Evolutionary conservation across 768 basidiomycete species (phyloP), one percentile per base, ranked within the genome.

Genomic region (Leccinum longicurvipes): DNA sequence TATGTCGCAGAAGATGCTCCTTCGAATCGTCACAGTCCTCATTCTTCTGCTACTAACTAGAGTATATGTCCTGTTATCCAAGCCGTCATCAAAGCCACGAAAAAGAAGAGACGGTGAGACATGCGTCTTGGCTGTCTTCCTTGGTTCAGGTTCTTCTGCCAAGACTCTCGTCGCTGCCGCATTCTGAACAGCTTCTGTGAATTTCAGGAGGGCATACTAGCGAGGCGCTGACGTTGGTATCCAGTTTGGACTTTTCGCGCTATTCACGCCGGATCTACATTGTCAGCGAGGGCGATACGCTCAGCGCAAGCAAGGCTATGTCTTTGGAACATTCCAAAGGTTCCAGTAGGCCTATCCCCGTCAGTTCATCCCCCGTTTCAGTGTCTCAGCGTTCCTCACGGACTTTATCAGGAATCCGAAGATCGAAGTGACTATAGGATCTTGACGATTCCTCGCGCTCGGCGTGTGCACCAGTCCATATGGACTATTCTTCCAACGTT

Each of bases 121-220:
- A 57, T 82, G 80, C 58, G 70, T 68, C 34, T 73, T 97, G 15
- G 93, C 90, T 4, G 83, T 97, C 50, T 97, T 98, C 65, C 82
- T 98, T 12, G 96, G 96, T 55, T 98, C 96, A 69, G 95, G 95
- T 90, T 65, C 66, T 78, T 72, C 51, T 28, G 48, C 50, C 19
- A 52, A 45, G 27, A 46, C 46, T 56, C 56, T 51, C 29, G 25
- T 24, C 47, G 11, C 32, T 21, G 24, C 25, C 54, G 39, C 15
- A 50, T 32, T 27, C 19, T 31, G n/a, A n/a, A 54, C 44, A 58
- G 41, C 54, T 60, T 51, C 60, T 56, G 52, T 51, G 47, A 34
- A 55, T 49, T 28, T 31, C 67, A 98, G 96, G 97, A 45, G 97
- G 97, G 0, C 97, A 99, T 73, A 97, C 94, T 15, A 85, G 81